phyloP scores from a whole-genome alignment of 108 stramenopile species.

The Cyclostephanos invisitatus region DNA sequence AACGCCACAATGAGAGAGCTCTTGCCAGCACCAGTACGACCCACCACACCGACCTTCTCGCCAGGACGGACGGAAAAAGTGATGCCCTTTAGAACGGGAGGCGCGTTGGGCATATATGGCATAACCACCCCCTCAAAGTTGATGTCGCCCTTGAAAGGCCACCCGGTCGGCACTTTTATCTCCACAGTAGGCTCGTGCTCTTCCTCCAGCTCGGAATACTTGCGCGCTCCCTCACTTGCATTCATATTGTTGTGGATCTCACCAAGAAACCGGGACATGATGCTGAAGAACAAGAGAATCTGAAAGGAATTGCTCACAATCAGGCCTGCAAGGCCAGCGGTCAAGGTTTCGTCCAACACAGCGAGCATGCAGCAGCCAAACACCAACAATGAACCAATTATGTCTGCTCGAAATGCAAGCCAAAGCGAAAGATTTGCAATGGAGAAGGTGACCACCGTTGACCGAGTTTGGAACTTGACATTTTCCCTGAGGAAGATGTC shows the following conservation, averaged over 20 bases:
- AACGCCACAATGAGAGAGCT: slow-evolving; percentile 43
- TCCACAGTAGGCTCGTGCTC: not conserved
- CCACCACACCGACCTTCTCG: slow-evolving; percentile 15
- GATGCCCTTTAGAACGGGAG: slow-evolving; percentile 6
- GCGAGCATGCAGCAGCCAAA: slow-evolving; percentile 5
- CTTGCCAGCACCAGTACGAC: slow-evolving; percentile 49
- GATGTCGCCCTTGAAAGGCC: slow-evolving; percentile 6
- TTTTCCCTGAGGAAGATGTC: slow-evolving; percentile 6
- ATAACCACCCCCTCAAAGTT: slow-evolving; percentile 8
- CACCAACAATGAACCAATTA: slow-evolving; percentile 7
- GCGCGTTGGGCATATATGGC: slow-evolving; percentile 2
- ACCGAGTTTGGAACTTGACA: slow-evolving; percentile 5
- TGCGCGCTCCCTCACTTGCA: slow-evolving; percentile 5
- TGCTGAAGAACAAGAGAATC: slow-evolving; percentile 2
- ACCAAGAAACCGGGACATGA: slow-evolving; percentile 2
- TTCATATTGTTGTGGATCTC: slow-evolving; percentile 4
- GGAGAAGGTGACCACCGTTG: slow-evolving; percentile 3
- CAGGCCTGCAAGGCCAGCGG: slow-evolving; percentile 6
- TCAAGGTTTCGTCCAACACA: slow-evolving; percentile 5
- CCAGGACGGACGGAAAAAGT: slow-evolving; percentile 6
- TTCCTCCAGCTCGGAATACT: slow-evolving; percentile 2
- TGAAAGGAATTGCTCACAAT: slow-evolving; percentile 1
- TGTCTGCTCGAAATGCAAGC: slow-evolving; percentile 6
- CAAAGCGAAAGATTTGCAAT: slow-evolving; percentile 7
- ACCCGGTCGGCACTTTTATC: slow-evolving; percentile 1